These are phyloP conservation scores for Incumbomyces delicatus DNA, from an alignment of 2,329 filamentous ascomycete species.

Conservation along the genomic window DNA sequence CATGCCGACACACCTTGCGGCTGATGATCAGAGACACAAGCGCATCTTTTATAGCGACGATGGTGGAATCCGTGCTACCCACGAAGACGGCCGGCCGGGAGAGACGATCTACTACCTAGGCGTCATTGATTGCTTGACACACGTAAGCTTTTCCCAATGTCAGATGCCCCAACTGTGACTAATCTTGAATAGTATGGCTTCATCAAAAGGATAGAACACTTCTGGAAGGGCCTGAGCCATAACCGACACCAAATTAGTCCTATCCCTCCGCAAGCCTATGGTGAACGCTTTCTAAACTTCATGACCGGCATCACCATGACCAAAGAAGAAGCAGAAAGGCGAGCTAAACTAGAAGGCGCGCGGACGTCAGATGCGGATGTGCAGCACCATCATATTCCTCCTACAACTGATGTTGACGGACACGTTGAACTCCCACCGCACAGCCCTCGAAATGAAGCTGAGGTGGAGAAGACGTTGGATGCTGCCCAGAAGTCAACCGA, in stretches of 20 bases:
- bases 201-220: constrained; percentile 89
- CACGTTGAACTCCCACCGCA: constrained; percentile 18
- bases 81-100: constrained; percentile 73
- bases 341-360: constrained; percentile 21
- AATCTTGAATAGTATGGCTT: constrained; percentile 62
- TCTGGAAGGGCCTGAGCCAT: constrained; percentile 85
- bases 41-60: constrained; percentile 91
- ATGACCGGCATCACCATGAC: constrained; percentile 87
- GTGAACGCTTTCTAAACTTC: constrained; percentile 87
- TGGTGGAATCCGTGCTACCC: constrained; percentile 83
- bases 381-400: constrained; percentile 2
- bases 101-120: constrained; percentile 97
- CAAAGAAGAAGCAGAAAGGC: constrained; percentile 64
- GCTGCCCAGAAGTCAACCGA: constrained; percentile 53
- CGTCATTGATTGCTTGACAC: constrained; percentile 95
- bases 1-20: constrained; percentile 80
- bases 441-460: constrained; percentile 16
- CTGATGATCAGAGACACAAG: constrained; percentile 56
- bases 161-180: background rate
- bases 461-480: constrained; percentile 46
- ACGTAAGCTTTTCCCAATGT: constrained; percentile 52
- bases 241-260: constrained; percentile 85
- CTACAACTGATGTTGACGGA: background rate
- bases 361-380: constrained; percentile 8
- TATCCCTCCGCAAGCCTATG: constrained; percentile 80